A percentile compares a stretch with the other conserved stretches of the same genome.
These are phyloP conservation scores for Ruellia speciosa DNA, from an alignment of 305 asterid genomes.

Conservation along the genomic window DNA sequence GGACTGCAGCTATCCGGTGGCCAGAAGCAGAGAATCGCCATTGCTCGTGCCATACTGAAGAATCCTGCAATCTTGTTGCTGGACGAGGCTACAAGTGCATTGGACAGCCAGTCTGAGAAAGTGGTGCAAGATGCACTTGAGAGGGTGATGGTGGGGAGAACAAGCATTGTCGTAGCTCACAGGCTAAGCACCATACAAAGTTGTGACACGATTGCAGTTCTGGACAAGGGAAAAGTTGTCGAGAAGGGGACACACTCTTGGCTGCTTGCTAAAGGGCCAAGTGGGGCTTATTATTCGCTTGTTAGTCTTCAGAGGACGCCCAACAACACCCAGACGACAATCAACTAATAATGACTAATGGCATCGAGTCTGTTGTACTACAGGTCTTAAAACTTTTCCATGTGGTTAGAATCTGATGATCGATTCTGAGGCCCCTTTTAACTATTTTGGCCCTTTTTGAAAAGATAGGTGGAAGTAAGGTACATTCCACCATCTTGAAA, in stretches of 20 bases:
- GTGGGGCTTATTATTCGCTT: slow-evolving; percentile 67
- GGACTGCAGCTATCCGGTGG: slow-evolving; percentile 89
- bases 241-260: slow-evolving; percentile 74
- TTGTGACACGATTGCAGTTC: slow-evolving; percentile 67
- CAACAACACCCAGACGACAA: slow-evolving; percentile 3
- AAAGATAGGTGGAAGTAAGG: no score
- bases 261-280: slow-evolving; percentile 44
- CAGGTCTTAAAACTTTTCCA: no score
- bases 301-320: slow-evolving; percentile 59
- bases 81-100: slow-evolving; percentile 89
- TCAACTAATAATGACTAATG: slow-evolving; percentile 11
- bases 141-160: slow-evolving; percentile 76
- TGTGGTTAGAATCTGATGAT: no score
- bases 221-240: slow-evolving; percentile 67
- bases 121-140: slow-evolving; percentile 81
- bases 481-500: no score
- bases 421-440: no score
- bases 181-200: slow-evolving; percentile 68
- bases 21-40: slow-evolving; percentile 84
- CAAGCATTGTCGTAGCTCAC: slow-evolving; percentile 85
- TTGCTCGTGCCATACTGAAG: slow-evolving; percentile 71
- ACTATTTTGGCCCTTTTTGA: no score
- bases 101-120: slow-evolving; percentile 75
- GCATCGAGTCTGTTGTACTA: no score
- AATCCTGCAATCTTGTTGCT: slow-evolving; percentile 57